Base-by-base conservation (phyloP, 2,329 filamentous ascomycete genomes). In the Ophiostoma sp. region DNA sequence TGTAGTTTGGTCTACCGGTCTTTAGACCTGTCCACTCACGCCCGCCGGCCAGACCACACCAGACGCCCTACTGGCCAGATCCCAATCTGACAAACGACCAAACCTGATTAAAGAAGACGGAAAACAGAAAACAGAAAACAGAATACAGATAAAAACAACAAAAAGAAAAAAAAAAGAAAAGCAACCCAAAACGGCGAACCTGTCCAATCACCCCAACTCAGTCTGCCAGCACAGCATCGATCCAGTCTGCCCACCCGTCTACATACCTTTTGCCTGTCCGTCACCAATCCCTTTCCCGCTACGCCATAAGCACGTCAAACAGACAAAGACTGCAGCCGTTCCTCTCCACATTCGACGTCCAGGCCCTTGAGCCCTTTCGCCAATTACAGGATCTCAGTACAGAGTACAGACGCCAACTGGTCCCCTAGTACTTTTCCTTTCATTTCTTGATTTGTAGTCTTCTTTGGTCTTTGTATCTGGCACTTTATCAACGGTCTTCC, bases 1-100 rank as follows among this genome's bases (percentile, higher is more conserved):
- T 31, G 31, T 62, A 39, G 52, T 66, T 33, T 70, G 54, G 66
- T 54, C 69, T 66, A 70, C 66, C 68, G 54, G 68, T 52, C 52
- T 15, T 27, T 57, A n/a, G 48, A 23, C 48, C 23, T 27, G 52
- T 27, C 52, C 52, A 57, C 52, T 27, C 52, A 57, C 23, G 23
- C 27, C 52, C 52, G 52, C 52, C n/a, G 52, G 52, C 52, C 23
- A 27, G 52, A 62, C 57, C 57, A 62, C 57, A 62, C 57, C 27
- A 62, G 31, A 62, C 31, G 60, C 33, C 33, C 60, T 17, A 64
- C 60, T 35, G 33, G 31, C 31, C 33, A 64, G 31, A 35, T 7
- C 17, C 23, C 10, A 20, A 20, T 35, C 31, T 35, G 60, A 64
- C 60, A 57, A 57, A 27, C 52, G 60, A n/a, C 10, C 54, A 31